Evolutionary conservation across 129 eudicot genomes (phyloP).

Genomic region (Flaveria bidentis): DNA sequence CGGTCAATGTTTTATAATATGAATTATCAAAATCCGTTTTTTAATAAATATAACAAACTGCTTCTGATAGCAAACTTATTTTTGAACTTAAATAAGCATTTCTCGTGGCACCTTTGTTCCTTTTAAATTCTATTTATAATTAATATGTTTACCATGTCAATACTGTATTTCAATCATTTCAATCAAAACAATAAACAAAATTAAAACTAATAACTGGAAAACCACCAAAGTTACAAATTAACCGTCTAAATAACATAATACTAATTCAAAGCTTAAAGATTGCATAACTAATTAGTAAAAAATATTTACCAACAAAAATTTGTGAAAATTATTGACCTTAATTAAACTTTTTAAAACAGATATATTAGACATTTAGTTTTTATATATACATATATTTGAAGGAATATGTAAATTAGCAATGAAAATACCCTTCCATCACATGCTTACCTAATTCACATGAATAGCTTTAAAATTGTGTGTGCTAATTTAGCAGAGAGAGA

Average conservation of each 20-base stretch:
- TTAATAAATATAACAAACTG: too few relatives aligned
- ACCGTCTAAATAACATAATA: not conserved
- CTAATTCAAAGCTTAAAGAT: not conserved
- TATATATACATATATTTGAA: too few relatives aligned
- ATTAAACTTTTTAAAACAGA: not conserved
- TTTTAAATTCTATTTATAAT: too few relatives aligned
- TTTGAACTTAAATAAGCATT: too few relatives aligned
- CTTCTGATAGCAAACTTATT: too few relatives aligned
- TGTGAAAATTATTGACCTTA: not conserved
- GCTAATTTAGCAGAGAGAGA: constrained; percentile 29
- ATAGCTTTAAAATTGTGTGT: constrained; percentile 34
- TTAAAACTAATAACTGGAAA: not conserved
- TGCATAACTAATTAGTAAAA: not conserved
- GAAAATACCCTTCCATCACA: constrained; percentile 28
- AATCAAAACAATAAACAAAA: too few relatives aligned
- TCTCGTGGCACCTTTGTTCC: too few relatives aligned
- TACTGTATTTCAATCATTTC: too few relatives aligned
- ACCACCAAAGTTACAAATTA: not conserved
- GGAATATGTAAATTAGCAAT: not conserved
- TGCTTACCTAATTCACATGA: constrained; percentile 50
- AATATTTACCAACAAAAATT: not conserved
- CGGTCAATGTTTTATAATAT: too few relatives aligned
- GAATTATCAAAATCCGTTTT: too few relatives aligned
- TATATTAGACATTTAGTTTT: not conserved
- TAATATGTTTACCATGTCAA: too few relatives aligned